Base-by-base conservation (phyloP, 768 basidiomycete genomes). In the Dacryopinax primogenitus region DNA sequence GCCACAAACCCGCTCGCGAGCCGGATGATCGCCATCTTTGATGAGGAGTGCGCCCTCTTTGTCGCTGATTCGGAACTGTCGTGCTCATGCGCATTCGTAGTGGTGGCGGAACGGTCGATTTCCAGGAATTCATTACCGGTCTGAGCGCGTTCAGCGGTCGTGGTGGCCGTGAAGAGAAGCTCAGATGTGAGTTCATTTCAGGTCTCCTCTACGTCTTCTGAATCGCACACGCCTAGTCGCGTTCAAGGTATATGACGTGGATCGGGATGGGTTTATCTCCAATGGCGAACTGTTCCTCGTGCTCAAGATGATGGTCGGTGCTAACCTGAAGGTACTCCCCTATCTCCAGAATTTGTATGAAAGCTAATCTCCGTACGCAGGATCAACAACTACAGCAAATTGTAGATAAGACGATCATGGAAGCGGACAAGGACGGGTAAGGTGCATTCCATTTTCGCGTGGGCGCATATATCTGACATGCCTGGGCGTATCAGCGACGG, bases 221-320 rank as follows among this genome's bases (percentile, higher is more conserved):
- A 32, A 13, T 18, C 21, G 61, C 58, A 18, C 63, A 2, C 15
- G 1, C 13, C 21, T 71, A 99, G 96, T 99, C 72, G 96, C 96
- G 28, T 99, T 99, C 85, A 98, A 98, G 74, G 96, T 99, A 62
- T 99, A 99, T 71, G 96, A 99, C 73, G 91, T 99, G 73, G 96
- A 99, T 74, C 83, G 96, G 63, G 96, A 99, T 72, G 93, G 92
- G 7, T 99, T 77, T 77, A 99, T 99, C 74, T 96, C 93, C 13
- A 99, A 99, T 72, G 96, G 96, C 65, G 96, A 99, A 76, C 84
- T 99, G 33, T 99, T 97, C 79, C 79, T 99, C 58, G 96, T 99
- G 37, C 79, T 99, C 69, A 99, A 99, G 82, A 98, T 98, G 92
- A 99, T 99, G 96, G 96, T 98, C 62, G 96, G 96, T 34, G 97